Evolutionary conservation across 2,329 filamentous ascomycete species (phyloP).

Genomic region (Bretziella fagacearum): DNA sequence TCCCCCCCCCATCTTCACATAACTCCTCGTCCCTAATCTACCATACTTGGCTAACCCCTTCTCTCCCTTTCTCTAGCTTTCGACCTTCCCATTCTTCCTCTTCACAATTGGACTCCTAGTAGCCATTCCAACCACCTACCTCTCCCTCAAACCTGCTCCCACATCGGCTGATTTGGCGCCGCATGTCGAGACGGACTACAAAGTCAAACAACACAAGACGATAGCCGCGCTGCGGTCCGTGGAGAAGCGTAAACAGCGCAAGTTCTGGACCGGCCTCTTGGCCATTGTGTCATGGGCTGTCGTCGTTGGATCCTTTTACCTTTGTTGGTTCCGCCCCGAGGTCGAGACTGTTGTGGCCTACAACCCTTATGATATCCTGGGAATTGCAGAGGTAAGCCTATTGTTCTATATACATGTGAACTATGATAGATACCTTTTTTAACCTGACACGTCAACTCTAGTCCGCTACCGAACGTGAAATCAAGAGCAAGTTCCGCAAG

Average conservation of each 20-base stretch:
- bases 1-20: not conserved
- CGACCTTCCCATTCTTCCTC: constrained; percentile 66
- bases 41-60: not conserved
- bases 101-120: constrained; percentile 81
- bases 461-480: constrained; percentile 73
- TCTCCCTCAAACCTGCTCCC: constrained; percentile 31
- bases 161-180: constrained; percentile 31
- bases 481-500: constrained; percentile 79
- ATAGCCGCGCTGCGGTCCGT: constrained; percentile 68
- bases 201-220: constrained; percentile 65
- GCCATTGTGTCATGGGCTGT: constrained; percentile 63
- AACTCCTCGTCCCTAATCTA: not conserved
- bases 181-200: constrained; percentile 37
- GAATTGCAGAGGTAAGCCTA: constrained; percentile 54
- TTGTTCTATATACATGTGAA: not conserved
- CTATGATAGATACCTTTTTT: too few species aligned
- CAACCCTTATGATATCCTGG: constrained; percentile 93
- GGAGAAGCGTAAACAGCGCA: constrained; percentile 78
- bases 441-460: constrained; percentile 21
- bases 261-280: constrained; percentile 65
- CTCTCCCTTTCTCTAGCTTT: constrained; percentile 37
- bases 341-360: constrained; percentile 47
- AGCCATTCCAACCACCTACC: constrained; percentile 78
- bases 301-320: constrained; percentile 82
- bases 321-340: constrained; percentile 45